phyloP scores from a whole-genome alignment of 257 asterid genomes.

The Solanum virginianum region DNA sequence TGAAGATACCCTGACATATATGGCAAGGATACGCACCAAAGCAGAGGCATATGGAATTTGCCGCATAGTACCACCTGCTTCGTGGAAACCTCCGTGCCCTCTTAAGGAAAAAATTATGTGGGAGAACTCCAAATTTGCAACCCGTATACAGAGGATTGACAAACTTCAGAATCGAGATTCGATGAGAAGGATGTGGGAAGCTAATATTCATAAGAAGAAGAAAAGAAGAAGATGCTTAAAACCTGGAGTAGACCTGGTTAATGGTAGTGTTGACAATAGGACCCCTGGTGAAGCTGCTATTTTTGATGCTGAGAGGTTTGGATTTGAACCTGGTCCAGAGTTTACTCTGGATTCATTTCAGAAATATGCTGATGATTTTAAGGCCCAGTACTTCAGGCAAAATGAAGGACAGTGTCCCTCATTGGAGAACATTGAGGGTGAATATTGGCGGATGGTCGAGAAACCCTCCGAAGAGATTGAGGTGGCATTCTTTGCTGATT shows the following conservation, averaged over 20 bases:
- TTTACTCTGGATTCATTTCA: slow-evolving; percentile 68
- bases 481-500: slow-evolving; percentile 19
- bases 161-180: slow-evolving; percentile 84
- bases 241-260: slow-evolving; percentile 39
- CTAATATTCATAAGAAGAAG: slow-evolving; percentile 49
- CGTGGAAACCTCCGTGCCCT: slow-evolving; percentile 95
- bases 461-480: slow-evolving; percentile 88
- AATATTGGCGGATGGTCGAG: slow-evolving; percentile 95
- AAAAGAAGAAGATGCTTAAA: slow-evolving; percentile 62
- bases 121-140: slow-evolving; percentile 60
- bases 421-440: slow-evolving; percentile 78
- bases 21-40: slow-evolving; percentile 70
- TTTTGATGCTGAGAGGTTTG: slow-evolving; percentile 60
- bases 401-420: slow-evolving; percentile 50
- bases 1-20: slow-evolving; percentile 71
- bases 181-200: slow-evolving; percentile 41
- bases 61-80: slow-evolving; percentile 94
- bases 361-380: slow-evolving; percentile 76
- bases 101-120: slow-evolving; percentile 51
- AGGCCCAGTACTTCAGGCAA: slow-evolving; percentile 60
- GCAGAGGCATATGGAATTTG: slow-evolving; percentile 89
- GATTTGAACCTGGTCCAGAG: slow-evolving; percentile 96
- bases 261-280: slow-evolving; percentile 30
- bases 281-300: slow-evolving; percentile 31
- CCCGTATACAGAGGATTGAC: slow-evolving; percentile 90